Base-by-base conservation (phyloP, 75 land plant genomes). In the Chamaecyparis obtusa region DNA sequence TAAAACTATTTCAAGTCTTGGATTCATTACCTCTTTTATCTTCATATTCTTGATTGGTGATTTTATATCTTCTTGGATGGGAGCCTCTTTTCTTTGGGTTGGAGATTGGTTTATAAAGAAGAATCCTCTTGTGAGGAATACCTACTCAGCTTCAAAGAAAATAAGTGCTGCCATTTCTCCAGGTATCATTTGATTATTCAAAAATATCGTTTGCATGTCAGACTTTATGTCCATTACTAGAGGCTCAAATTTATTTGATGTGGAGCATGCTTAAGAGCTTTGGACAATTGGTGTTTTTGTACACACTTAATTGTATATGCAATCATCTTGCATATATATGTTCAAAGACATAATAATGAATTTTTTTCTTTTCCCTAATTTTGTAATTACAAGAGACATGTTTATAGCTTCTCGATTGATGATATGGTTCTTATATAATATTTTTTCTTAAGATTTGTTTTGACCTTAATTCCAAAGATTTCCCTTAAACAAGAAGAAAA, bases 1-100 rank as follows among this genome's bases (percentile, higher is more conserved):
- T 9, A 30, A 43, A 41, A 39, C 48, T 84, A 87, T 64, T 91
- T 86, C 97, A 97, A 96, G 97, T 19, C 94, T 97, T 87, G 99
- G 99, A 60, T 97, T 97, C 82, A 88, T 96, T 79, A 97, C 99
- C 56, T 93, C 99, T 24, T 88, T 97, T 27, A 81, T 96, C 24
- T 97, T 97, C 88, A 97, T 97, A 55, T 96, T 97, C 85, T 86
- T 95, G 85, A 92, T 97, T 86, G 99, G 99, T 56, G 90, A 94
- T 72, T 97, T 95, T 91, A 95, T 95, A 83, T 97, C 97, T 55
- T 97, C 99, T 72, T 97, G 99, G 99, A 64, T 94, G 90, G 99
- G 97, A 91, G 93, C 94, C 6, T 91, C 95, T 24, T 90, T 97
- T 74, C 89, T 97, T 84, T 92, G 90, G 91, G 87, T 95, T 79